Percentiles rank a stretch among this genome's conserved stretches.
phyloP scores from a whole-genome alignment of 257 asterid genomes.

The Galeopsis tetrahit region DNA sequence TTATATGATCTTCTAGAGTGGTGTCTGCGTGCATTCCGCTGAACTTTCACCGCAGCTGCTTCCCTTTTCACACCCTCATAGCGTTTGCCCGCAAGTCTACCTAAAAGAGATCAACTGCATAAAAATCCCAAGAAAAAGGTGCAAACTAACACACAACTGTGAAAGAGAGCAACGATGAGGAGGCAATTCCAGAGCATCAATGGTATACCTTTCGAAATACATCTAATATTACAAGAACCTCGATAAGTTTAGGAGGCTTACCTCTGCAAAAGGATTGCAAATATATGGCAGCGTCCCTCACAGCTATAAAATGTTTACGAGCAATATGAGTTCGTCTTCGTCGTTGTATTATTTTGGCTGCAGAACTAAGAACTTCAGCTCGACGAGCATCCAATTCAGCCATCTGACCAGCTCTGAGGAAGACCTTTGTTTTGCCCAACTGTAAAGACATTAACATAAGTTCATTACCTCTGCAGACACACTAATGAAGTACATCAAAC shows the following conservation, averaged over 20 bases:
- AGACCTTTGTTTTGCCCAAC: conserved; percentile 96
- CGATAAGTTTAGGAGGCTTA: conserved; percentile 37
- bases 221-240: conserved; percentile 16
- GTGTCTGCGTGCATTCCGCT: conserved; percentile 58
- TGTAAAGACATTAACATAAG: conserved; percentile 44
- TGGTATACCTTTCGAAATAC: conserved; percentile 18
- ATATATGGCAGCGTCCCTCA: conserved; percentile 63
- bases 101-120: conserved; percentile 49
- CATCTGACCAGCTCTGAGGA: conserved; percentile 99
- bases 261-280: conserved; percentile 94
- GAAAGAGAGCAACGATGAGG: background rate
- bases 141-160: conserved; percentile 10
- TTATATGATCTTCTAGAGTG: conserved; percentile 66
- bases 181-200: conserved; percentile 13
- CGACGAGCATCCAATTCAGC: conserved; percentile 97
- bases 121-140: conserved; percentile 30
- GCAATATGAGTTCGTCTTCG: conserved; percentile 81
- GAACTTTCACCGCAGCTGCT: conserved; percentile 90
- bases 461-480: conserved; percentile 23
- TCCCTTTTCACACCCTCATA: conserved; percentile 61
- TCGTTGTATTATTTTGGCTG: conserved; percentile 86
- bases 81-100: conserved; percentile 74
- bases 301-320: conserved; percentile 68
- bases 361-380: conserved; percentile 84
- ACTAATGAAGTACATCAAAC: conserved; percentile 18